Evolutionary conservation across 345 rosid genomes (phyloP).

Genomic region (Hypericum perforatum): DNA sequence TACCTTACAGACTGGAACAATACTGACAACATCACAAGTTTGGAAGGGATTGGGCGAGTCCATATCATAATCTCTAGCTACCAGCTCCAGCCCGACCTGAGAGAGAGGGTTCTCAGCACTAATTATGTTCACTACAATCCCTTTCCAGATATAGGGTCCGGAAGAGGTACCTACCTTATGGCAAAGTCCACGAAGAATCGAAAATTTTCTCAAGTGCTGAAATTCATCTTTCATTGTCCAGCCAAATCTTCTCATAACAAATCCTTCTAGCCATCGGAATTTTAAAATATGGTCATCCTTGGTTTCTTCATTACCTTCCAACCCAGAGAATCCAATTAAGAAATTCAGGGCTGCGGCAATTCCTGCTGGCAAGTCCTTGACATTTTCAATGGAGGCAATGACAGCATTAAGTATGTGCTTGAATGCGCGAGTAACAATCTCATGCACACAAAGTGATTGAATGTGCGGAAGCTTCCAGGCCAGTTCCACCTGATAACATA

Average conservation of each 20-base stretch:
- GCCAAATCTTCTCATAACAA: constrained; percentile 67
- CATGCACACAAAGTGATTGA: constrained; percentile 85
- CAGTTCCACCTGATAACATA: constrained; percentile 55
- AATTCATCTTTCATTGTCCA: constrained; percentile 64
- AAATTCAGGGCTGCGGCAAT: constrained; percentile 80
- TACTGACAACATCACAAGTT: constrained; percentile 71
- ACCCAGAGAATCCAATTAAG: constrained; percentile 48
- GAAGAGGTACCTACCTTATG: constrained; percentile 84
- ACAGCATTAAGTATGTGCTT: constrained; percentile 86
- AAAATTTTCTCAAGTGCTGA: constrained; percentile 55
- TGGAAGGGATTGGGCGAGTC: constrained; percentile 66
- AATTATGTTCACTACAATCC: constrained; percentile 1
- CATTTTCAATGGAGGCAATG: constrained; percentile 63
- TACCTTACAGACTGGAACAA: constrained; percentile 93
- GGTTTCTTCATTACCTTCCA: constrained; percentile 32
- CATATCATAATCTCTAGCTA: constrained; percentile 86
- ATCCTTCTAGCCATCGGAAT: constrained; percentile 72
- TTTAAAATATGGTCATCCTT: constrained; percentile 49
- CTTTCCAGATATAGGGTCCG: constrained; percentile 10
- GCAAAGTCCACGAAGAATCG: constrained; percentile 84
- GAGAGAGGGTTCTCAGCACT: constrained; percentile 7
- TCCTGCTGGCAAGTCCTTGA: constrained; percentile 53
- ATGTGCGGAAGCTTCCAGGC: constrained; percentile 95
- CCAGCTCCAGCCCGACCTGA: constrained; percentile 91
- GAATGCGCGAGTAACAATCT: constrained; percentile 92